These are phyloP conservation scores for Solanum pimpinellifolium DNA, from an alignment of 257 asterid genomes.

Conservation along the genomic window DNA sequence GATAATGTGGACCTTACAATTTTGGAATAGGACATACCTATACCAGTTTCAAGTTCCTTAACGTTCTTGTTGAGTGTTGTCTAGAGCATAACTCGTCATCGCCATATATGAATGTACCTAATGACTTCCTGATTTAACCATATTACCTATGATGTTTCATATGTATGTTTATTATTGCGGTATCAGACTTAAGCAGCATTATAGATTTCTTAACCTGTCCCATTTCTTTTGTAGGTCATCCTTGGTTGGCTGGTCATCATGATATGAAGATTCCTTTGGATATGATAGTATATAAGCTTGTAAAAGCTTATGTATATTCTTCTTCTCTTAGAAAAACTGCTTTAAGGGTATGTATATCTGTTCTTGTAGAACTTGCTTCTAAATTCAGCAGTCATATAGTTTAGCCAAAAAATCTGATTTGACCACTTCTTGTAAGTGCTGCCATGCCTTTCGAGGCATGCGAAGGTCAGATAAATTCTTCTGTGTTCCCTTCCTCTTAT, in stretches of 20 bases:
- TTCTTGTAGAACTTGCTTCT: background rate
- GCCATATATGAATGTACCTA: background rate
- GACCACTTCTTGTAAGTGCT: background rate
- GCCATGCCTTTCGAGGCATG: background rate
- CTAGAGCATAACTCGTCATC: background rate
- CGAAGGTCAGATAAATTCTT: background rate
- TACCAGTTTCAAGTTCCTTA: background rate
- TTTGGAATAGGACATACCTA: background rate
- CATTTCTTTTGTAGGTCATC: slow-evolving; percentile 59
- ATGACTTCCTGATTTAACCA: background rate
- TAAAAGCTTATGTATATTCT: slow-evolving; percentile 75
- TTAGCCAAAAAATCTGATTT: background rate
- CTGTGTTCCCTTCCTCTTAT: background rate
- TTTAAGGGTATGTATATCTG: slow-evolving; percentile 50
- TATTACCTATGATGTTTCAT: background rate
- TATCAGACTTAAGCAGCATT: background rate
- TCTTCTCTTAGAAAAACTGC: slow-evolving; percentile 85
- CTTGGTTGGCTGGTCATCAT: slow-evolving; percentile 78
- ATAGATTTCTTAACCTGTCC: background rate
- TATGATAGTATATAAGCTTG: slow-evolving; percentile 67
- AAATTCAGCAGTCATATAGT: background rate
- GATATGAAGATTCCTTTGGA: slow-evolving; percentile 86
- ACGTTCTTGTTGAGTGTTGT: background rate
- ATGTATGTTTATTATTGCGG: background rate
- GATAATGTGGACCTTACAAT: background rate